Evolutionary conservation across 805 yeast genomes (phyloP).

Genomic region (Yueomyces sp.): DNA sequence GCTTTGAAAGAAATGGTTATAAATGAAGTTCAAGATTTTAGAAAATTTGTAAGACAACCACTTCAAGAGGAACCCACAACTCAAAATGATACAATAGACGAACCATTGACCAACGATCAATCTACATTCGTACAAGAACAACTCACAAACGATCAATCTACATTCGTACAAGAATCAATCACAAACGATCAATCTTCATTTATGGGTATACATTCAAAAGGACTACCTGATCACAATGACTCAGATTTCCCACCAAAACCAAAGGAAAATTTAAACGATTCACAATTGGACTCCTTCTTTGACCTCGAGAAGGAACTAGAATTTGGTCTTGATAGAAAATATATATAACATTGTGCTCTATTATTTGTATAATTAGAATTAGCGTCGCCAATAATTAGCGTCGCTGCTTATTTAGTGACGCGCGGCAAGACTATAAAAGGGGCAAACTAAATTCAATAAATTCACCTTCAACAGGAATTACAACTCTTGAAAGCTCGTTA

Average conservation of each 20-base stretch:
- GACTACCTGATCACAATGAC: conserved; percentile 23
- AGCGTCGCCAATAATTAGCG: no score
- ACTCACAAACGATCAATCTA: background rate
- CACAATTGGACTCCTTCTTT: conserved; percentile 14
- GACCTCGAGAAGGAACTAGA: conserved; percentile 53
- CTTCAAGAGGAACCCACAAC: conserved; percentile 37
- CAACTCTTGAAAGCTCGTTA: no score
- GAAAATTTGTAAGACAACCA: conserved; percentile 73
- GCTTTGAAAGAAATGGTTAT: conserved; percentile 64
- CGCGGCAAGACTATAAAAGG: no score
- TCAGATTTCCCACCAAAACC: conserved; percentile 50
- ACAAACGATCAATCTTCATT: background rate
- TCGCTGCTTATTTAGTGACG: no score
- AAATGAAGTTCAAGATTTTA: conserved; percentile 64
- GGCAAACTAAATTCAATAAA: no score
- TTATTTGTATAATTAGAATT: no score
- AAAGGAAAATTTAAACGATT: conserved; percentile 32
- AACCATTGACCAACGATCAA: conserved; percentile 16
- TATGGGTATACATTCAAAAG: conserved; percentile 37
- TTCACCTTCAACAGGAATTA: no score
- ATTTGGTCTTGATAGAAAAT: conserved; percentile 49
- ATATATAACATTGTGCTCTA: background rate
- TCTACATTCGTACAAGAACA: conserved; percentile 10
- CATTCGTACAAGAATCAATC: background rate
- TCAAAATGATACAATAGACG: conserved; percentile 9